Evolutionary conservation across 371 early-diverging fungal genomes (phyloP), one percentile per base, ranked within the genome.

Genomic region (Fennellomyces sp.): DNA sequence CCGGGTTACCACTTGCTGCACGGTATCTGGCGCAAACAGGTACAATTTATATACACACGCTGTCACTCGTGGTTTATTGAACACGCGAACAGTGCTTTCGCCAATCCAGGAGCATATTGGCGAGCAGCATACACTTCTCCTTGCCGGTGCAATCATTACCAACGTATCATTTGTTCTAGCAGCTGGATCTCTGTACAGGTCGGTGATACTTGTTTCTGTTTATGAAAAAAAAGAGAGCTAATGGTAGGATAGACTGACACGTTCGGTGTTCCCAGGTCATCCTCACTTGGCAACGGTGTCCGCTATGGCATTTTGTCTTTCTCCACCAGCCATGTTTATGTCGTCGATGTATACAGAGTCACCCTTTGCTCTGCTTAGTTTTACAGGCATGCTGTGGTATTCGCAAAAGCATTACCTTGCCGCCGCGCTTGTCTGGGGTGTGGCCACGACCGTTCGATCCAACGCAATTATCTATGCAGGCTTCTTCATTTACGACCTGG

Each of bases 321-420:
- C 90, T 2, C 96, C 96, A 5, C 84, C 94, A 1, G 81, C 88
- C 4, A 81, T 92, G 60, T 95, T 97, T 66, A 89, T 95, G 91
- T 92, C 96, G 8, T 82, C 94, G 4, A 79, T 94, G 19, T 92
- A 96, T 63, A 88, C 96, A 0, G 97, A 97, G 67, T 89, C 92
- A 27, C 66, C 88, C n/a, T 97, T 96, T 78, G 89, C 94, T 0
- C 67, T 82, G 15, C 74, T 94, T 2, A 81, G 86, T 1, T 96
- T 97, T 66, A 65, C 76, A 0, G 95, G 95, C 5, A 91, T 96
- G 93, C 55, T 77, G 28, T 75, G 72, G 47, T 64, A 78, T 12
- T 70, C 69, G 0, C 64, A 73, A 23, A 71, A 76, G 19, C 71
- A 73, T 11, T 78, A 86, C 38, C 15, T 55, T 25, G 45, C 38